Conservation (phyloP, 371 early-diverging fungal genomes). For the Umbelopsis sp. region DNA sequence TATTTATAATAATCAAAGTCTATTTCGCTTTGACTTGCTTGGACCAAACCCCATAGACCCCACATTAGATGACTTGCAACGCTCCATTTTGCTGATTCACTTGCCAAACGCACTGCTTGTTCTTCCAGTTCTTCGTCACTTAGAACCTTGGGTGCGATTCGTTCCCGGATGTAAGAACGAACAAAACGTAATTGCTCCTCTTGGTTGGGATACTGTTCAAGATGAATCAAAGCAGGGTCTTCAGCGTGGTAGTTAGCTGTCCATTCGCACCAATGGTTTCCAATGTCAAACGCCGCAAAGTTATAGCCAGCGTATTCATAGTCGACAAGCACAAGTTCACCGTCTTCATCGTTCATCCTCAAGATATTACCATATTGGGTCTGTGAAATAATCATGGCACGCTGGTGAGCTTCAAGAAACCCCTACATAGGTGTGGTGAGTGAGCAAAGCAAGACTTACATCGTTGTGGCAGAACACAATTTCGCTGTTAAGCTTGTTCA, state of each 20-base stretch:
- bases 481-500: constrained; percentile 44
- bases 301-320: constrained; percentile 93
- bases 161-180: constrained; percentile 64
- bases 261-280: constrained; percentile 93
- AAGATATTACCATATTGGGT: constrained; percentile 88
- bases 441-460: constrained; percentile 5
- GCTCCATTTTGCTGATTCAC: constrained; percentile 55
- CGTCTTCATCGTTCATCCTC: constrained; percentile 44
- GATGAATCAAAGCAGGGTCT: constrained; percentile 56
- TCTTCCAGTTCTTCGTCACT: constrained; percentile 24
- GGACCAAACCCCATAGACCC: constrained; percentile 87
- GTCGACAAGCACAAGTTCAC: constrained; percentile 75
- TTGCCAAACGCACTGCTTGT: constrained; percentile 33
- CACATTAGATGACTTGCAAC: constrained; percentile 75
- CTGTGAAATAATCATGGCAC: constrained; percentile 28
- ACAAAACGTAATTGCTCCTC: constrained; percentile 66
- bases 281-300: constrained; percentile 82
- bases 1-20: constrained; percentile 83
- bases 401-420: neutral
- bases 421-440: too few relatives aligned
- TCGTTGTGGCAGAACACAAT: constrained; percentile 63
- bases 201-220: constrained; percentile 60
- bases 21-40: constrained; percentile 75
- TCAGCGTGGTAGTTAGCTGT: constrained; percentile 79
- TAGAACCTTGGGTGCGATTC: constrained; percentile 26